Percentiles rank a stretch among this genome's conserved stretches.
Conservation (phyloP, 768 basidiomycete genomes). For the Aureoboletus auriporus region DNA sequence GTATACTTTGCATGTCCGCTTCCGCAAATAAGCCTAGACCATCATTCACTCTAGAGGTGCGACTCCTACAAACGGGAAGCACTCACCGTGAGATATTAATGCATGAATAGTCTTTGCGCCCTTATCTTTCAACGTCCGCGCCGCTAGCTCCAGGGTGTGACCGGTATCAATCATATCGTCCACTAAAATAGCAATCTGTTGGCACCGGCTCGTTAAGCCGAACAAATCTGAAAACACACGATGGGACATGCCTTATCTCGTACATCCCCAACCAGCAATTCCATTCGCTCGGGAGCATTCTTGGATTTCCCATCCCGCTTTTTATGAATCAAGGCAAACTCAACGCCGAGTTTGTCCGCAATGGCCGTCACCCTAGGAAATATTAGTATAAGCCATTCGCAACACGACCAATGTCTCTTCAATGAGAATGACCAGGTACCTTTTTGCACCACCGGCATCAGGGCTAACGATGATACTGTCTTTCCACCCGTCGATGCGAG, state of each 20-base stretch:
- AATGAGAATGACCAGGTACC: constrained; percentile 49
- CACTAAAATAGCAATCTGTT: constrained; percentile 85
- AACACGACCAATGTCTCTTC: neutral
- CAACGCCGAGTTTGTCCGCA: constrained; percentile 91
- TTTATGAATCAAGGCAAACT: constrained; percentile 94
- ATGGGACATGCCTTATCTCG: constrained; percentile 62
- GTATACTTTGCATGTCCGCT: constrained; percentile 61
- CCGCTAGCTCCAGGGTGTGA: constrained; percentile 80
- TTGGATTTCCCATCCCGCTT: constrained; percentile 70
- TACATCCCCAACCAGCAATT: constrained; percentile 93
- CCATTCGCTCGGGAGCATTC: constrained; percentile 76
- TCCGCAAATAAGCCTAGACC: constrained; percentile 73
- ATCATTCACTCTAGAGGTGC: constrained; percentile 4
- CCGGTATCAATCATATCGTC: constrained; percentile 99
- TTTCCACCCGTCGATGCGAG: constrained; percentile 79
- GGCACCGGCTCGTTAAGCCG: constrained; percentile 1
- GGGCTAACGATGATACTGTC: constrained; percentile 92
- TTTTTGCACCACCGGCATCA: constrained; percentile 97
- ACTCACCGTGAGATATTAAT: constrained; percentile 85
- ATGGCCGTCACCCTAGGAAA: constrained; percentile 80
- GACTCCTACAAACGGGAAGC: constrained; percentile 1
- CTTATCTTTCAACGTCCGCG: constrained; percentile 79
- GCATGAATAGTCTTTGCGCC: constrained; percentile 87
- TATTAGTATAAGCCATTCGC: constrained; percentile 1
- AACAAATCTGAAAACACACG: neutral